Evolutionary conservation across 768 basidiomycete species (phyloP), one percentile per base, ranked within the genome.

Genomic region (Amanita exitialis): DNA sequence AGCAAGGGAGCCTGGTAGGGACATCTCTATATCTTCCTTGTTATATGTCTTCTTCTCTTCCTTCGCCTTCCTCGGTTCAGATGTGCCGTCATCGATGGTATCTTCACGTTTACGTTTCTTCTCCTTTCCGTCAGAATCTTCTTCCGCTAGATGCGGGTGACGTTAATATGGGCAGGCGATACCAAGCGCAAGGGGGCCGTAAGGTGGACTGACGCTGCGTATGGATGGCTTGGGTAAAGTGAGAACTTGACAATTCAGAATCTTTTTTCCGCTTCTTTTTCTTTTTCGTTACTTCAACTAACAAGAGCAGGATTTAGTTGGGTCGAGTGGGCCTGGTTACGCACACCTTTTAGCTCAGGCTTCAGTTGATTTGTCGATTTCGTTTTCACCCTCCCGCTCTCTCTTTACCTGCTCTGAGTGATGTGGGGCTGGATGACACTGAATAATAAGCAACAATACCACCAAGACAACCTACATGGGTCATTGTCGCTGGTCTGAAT

Each of bases 31-130:
- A 46, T 69, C 35, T 25, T 21, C 66, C 45, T 66, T 69, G 58
- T 62, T 67, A 37, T 64, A 67, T 58, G 72, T 73, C 60, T 69
- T 70, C 57, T 67, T 73, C 58, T 70, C 70, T 55, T 69, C 72
- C 60, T 71, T 72, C 44, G 69, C 67, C 56, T 63, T 61, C 54
- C 64, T 61, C 27, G 58, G 56, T 25, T 42, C 49, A 32, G 21
- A 9, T 18, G n/a, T 49, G 20, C 53, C 50, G 18, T 43, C 51
- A 16, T 60, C 61, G 3, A 58, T 56, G 38, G 57, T 67, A 15
- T 60, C 61, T 27, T 72, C 65, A 6, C 66, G 66, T 55, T 74
- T 73, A 27, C 67, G 68, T 58, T 71, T 74, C 58, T 64, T 66
- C 64, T 69, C 70, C 41, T 65, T 64, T 62, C 68, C 68, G 52